A percentile compares a stretch with the other conserved stretches of the same genome.
These are phyloP conservation scores for Saturnispora diversa DNA, from an alignment of 805 yeast species.

Conservation along the genomic window DNA sequence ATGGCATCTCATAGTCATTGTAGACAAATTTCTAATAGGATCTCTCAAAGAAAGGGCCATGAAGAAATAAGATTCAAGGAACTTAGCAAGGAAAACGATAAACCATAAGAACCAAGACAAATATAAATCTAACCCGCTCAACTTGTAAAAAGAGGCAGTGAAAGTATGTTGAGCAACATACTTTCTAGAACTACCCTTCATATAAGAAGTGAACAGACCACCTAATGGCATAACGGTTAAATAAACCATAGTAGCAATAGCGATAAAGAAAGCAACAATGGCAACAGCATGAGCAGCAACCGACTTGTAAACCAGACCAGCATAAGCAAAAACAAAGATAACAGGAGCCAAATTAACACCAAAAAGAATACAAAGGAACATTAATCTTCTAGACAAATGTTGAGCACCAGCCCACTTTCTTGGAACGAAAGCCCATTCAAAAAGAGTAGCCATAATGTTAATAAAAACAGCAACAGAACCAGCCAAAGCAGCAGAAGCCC, in stretches of 20 bases:
- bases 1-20: conserved; percentile 82
- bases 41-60: conserved; percentile 84
- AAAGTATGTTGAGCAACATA: conserved; percentile 92
- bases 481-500: conserved; percentile 91
- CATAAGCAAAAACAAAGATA: conserved; percentile 76
- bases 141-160: conserved; percentile 81
- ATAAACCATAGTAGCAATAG: conserved; percentile 74
- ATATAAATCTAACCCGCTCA: conserved; percentile 89
- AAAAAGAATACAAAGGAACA: conserved; percentile 61
- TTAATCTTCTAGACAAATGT: conserved; percentile 80
- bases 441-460: conserved; percentile 78
- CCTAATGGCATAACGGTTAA: conserved; percentile 95
- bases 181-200: conserved; percentile 78
- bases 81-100: conserved; percentile 82
- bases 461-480: conserved; percentile 79
- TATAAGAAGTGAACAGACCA: conserved; percentile 87
- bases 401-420: conserved; percentile 99
- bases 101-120: conserved; percentile 90
- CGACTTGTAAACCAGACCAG: conserved; percentile 58
- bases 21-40: conserved; percentile 84
- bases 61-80: conserved; percentile 85
- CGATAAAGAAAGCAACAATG: conserved; percentile 82
- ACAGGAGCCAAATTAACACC: conserved; percentile 76
- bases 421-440: conserved; percentile 96
- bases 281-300: conserved; percentile 70